phyloP scores from a whole-genome alignment of 1,284 basidiomycete genomes.

The Violaceomyces palustris region DNA sequence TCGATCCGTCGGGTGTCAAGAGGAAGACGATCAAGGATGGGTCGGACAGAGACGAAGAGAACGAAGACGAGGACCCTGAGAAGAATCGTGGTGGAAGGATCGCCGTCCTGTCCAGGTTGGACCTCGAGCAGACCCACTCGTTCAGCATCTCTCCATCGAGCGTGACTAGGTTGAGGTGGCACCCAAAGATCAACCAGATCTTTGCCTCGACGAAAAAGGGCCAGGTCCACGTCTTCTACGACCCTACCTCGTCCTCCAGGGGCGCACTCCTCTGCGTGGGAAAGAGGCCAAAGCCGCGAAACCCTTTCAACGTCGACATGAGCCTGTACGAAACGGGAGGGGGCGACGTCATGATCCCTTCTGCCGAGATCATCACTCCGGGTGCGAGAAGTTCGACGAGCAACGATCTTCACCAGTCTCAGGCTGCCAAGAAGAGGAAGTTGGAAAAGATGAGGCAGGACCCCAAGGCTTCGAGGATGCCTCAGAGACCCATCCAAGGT shows the following conservation, averaged over 20 bases:
- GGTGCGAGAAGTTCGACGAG: constrained; percentile 59
- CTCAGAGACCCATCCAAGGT: constrained; percentile 71
- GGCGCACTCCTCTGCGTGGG: constrained; percentile 81
- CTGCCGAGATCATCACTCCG: constrained; percentile 4
- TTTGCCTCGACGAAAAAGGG: constrained; percentile 56
- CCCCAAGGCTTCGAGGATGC: constrained; percentile 59
- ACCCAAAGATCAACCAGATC: constrained; percentile 39
- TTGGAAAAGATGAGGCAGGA: constrained; percentile 81
- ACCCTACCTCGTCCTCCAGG: constrained; percentile 75
- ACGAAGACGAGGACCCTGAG: background rate
- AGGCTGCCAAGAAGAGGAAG: constrained; percentile 67
- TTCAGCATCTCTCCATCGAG: constrained; percentile 1
- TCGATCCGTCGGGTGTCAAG: background rate
- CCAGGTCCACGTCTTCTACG: constrained; percentile 81
- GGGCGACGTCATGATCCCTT: too few species aligned
- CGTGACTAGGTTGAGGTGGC: constrained; percentile 29
- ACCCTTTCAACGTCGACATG: constrained; percentile 7
- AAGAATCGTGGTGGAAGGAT: constrained; percentile 11
- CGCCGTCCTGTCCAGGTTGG: constrained; percentile 10
- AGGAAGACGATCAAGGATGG: background rate
- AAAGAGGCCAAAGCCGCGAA: constrained; percentile 11
- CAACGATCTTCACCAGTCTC: constrained; percentile 56
- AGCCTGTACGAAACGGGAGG: too few species aligned
- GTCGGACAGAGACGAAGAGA: background rate
- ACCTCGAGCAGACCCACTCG: constrained; percentile 6